These are phyloP conservation scores for Pythium periplocum DNA, from an alignment of 352 stramenopile species.

Conservation along the genomic window DNA sequence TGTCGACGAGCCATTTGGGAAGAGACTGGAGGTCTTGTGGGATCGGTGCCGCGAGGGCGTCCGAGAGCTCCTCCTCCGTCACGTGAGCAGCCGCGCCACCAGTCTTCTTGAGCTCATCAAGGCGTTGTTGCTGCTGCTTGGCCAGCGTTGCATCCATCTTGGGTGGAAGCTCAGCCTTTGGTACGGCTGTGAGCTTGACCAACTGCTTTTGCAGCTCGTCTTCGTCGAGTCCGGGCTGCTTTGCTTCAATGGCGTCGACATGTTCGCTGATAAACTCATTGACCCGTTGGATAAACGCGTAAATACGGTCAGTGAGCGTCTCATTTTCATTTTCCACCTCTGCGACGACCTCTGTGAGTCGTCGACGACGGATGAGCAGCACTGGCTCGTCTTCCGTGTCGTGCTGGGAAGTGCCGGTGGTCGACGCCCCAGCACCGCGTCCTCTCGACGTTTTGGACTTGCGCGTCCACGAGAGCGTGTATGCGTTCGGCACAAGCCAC, in stretches of 20 bases:
- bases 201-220: constrained; percentile 25
- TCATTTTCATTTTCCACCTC: constrained; percentile 7
- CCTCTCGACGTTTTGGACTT: too few species aligned
- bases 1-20: constrained; percentile 71
- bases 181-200: constrained; percentile 35
- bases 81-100: not conserved
- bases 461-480: constrained; percentile 29
- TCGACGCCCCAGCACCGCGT: too few species aligned
- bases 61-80: constrained; percentile 27
- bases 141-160: constrained; percentile 14
- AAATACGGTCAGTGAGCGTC: constrained; percentile 43
- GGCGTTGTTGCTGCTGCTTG: constrained; percentile 4
- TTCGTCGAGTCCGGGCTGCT: constrained; percentile 27
- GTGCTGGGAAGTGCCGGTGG: constrained; percentile 19
- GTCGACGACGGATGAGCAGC: constrained; percentile 50
- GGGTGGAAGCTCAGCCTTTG: constrained; percentile 27
- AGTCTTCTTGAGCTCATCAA: constrained; percentile 10
- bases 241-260: constrained; percentile 18
- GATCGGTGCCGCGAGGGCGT: constrained; percentile 53
- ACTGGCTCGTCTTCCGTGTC: constrained; percentile 32
- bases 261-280: constrained; percentile 29
- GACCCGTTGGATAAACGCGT: constrained; percentile 27
- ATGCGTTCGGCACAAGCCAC: constrained; percentile 42
- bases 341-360: constrained; percentile 13
- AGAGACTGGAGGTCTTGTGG: constrained; percentile 62